Percentiles rank a stretch among this genome's conserved stretches.
phyloP scores from a whole-genome alignment of 345 rosid genomes.

The Lumnitzera littorea region DNA sequence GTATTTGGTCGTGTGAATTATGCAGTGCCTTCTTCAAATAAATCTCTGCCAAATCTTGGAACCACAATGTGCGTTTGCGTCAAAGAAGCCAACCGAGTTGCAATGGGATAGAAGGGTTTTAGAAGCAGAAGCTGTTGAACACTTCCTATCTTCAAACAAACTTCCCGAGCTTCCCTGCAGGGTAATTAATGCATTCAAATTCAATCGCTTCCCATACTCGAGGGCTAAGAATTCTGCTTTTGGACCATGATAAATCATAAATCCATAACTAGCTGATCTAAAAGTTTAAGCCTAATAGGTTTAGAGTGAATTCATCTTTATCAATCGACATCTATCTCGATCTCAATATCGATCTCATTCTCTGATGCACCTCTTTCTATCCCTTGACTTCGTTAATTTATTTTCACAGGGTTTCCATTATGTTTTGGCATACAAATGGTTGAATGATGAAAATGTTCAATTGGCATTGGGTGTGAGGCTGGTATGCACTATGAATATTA shows the following conservation, averaged over 20 bases:
- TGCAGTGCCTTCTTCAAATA: constrained; percentile 29
- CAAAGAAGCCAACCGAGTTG: constrained; percentile 13
- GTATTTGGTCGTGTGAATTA: neutral
- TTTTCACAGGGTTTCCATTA: constrained; percentile 23
- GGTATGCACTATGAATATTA: constrained; percentile 6
- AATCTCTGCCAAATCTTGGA: constrained; percentile 32
- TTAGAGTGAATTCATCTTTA: too few species aligned
- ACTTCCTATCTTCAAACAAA: constrained; percentile 8
- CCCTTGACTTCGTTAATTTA: neutral
- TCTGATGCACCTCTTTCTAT: neutral
- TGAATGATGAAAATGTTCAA: constrained; percentile 25
- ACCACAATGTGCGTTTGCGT: constrained; percentile 30
- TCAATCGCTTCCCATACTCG: too few species aligned
- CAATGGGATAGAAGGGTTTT: constrained; percentile 20
- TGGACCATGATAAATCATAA: too few species aligned
- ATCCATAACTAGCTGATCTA: too few species aligned
- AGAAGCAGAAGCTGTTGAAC: constrained; percentile 15
- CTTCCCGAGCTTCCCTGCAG: constrained; percentile 28
- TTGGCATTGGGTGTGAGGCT: constrained; percentile 16
- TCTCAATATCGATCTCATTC: neutral
- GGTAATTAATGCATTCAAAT: neutral
- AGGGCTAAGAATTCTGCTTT: too few species aligned
- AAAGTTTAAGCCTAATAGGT: too few species aligned
- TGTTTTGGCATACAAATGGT: constrained; percentile 23
- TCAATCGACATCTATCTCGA: too few species aligned